Base-by-base conservation (phyloP, 345 rosid genomes). In the Erucastrum elatum region DNA sequence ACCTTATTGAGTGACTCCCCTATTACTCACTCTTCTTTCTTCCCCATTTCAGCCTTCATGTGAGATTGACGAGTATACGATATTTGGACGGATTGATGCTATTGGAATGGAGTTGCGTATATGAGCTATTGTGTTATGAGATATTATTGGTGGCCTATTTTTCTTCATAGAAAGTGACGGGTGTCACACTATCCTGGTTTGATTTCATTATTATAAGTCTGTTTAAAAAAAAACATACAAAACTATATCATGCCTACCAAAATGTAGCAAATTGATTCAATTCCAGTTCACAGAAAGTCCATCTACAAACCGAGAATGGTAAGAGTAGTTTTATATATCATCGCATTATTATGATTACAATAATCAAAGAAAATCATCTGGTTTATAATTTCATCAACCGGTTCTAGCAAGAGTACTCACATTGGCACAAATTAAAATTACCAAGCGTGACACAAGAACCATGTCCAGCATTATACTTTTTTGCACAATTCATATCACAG, bases 361-460 rank as follows among this genome's bases (percentile, higher is more conserved):
- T 41, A 61, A 26, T 15, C 33, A 37, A 4, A 35, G 55, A 37
- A 16, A 44, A 16, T 13, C 6, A 62, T 0, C 5, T 13, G 8
- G 34, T 64, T 13, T 26, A 74, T 26, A 34, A 3, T 33, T 25
- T 31, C 2, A n/a, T 35, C 17, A 65, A 66, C 17, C 41, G 68
- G 0, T 1, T 66, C 33, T 64, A 80, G 12, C 83, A 80, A 39
- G 79, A 66, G 4, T 80, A 80, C 13, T 62, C 8, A 2, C 83
- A 80, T 80, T 75, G 83, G 58, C 80, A 80, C 25, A 80, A 64
- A 58, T 8, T 41, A 63, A 0, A 0, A 7, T 7, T 41, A 30
- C 68, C 83, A 58, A 80, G 35, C 13, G 30, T 10, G 6, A 5
- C 5, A 65, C 83, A 80, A 75, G 5, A 37, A 21, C 83, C 83